Conservation (phyloP, 2,329 filamentous ascomycete genomes). For the Hymenoscyphus occultus region DNA sequence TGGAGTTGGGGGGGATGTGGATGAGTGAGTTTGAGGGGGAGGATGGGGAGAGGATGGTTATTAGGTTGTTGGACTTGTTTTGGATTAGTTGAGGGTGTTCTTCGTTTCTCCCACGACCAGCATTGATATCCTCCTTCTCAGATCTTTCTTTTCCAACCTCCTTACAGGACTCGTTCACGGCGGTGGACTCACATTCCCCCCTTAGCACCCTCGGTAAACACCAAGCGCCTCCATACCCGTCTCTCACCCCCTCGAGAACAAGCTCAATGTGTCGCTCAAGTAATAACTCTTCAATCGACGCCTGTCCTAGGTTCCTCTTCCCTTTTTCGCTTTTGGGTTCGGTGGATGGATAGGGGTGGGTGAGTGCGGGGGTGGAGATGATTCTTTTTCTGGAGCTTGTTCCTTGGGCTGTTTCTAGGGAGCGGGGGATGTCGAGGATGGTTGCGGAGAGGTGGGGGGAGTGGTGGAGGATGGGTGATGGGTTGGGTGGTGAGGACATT, state of each 20-base stretch:
- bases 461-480: conserved; percentile 50
- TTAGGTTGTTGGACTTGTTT: not conserved
- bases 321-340: conserved; percentile 49
- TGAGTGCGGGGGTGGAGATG: conserved; percentile 41
- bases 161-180: not conserved
- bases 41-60: not conserved
- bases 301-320: conserved; percentile 19
- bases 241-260: conserved; percentile 27
- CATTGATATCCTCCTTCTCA: no score
- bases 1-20: conserved; percentile 40
- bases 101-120: no score
- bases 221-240: conserved; percentile 37
- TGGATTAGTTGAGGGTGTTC: not conserved
- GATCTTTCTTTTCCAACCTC: not conserved
- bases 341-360: conserved; percentile 47
- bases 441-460: conserved; percentile 49
- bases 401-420: conserved; percentile 64
- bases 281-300: conserved; percentile 29
- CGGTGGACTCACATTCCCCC: not conserved
- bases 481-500: not conserved
- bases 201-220: conserved; percentile 21
- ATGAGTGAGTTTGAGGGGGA: not conserved
- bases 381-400: conserved; percentile 16
- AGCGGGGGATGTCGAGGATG: conserved; percentile 67
- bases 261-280: conserved; percentile 31